Evolutionary conservation across 73 alveolate species (phyloP), one percentile per base, ranked within the genome.

Genomic region (Paramecium sexaurelia): DNA sequence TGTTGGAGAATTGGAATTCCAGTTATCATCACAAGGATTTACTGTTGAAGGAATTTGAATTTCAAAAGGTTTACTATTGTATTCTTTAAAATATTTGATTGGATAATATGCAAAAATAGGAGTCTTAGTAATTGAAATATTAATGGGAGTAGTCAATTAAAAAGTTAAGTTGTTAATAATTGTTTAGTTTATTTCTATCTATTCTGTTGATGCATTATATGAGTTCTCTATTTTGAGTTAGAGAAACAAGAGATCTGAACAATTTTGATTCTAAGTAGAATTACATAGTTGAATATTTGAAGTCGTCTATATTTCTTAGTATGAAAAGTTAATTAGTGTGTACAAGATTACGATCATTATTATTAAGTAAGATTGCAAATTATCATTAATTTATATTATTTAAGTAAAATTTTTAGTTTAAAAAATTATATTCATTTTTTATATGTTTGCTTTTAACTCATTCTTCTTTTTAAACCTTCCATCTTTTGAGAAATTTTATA

Each of bases 91-190:
- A 78, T 78, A 78, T 32, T 41, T n/a, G 22, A 78, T 9, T 45
- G 75, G 90, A 78, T 78, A 78, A 78, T 78, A 78, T 13, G 90
- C 71, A 78, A 19, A 78, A 36, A 78, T 75, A 45, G 90, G 90
- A 0, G 90, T 78, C 20, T 78, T 39, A 2, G 75, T 78, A 24
- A 78, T 45, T 8, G 90, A 13, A 9, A 78, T 45, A 8, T n/a
- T 17, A 19, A 78, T 13, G 5, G 90, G 90, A 24, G 90, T 40
- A 20, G 17, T 9, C 40, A 78, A 33, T 22, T 19, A 7, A 5
- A 71, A 6, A 41, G 90, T 78, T 39, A 11, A 6, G 8, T 78
- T 78, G 26, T 43, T 61, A 24, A 39, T 27, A 20, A 19, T 41
- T 8, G 75, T 78, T 37, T 36, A 20, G 7, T 29, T 71, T 43